phyloP scores from a whole-genome alignment of 495 filamentous ascomycete species.

The Neurospora sp. region DNA sequence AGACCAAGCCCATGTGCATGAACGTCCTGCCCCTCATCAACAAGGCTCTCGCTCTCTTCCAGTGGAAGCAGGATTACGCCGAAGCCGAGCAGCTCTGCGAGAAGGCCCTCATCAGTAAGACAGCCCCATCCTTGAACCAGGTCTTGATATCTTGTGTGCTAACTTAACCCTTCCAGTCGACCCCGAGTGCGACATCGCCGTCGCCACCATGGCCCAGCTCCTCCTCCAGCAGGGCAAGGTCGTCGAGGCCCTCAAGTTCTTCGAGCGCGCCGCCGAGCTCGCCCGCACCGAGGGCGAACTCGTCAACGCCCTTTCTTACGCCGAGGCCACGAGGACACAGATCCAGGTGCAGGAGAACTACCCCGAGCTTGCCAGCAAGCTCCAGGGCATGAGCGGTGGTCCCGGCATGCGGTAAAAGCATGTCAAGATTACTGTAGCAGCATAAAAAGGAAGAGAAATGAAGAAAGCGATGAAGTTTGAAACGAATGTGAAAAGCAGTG shows the following conservation, averaged over 20 bases:
- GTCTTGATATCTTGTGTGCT: slow-evolving; percentile 7
- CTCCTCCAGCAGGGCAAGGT: slow-evolving; percentile 97
- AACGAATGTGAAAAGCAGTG: background rate
- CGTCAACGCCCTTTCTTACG: slow-evolving; percentile 92
- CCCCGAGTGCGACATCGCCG: slow-evolving; percentile 96
- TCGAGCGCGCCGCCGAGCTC: slow-evolving; percentile 89
- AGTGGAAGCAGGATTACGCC: slow-evolving; percentile 92
- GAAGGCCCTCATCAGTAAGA: slow-evolving; percentile 93
- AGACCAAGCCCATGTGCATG: slow-evolving; percentile 84
- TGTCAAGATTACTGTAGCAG: background rate
- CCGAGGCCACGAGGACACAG: slow-evolving; percentile 93
- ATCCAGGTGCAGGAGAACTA: slow-evolving; percentile 97
- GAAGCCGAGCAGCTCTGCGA: slow-evolving; percentile 95
- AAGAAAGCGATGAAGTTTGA: background rate
- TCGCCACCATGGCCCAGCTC: slow-evolving; percentile 98
- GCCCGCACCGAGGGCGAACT: slow-evolving; percentile 94
- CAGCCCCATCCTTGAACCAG: background rate
- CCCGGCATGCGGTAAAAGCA: slow-evolving; percentile 20
- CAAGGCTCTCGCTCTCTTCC: slow-evolving; percentile 93
- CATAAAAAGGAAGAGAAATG: background rate
- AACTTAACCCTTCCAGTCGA: slow-evolving; percentile 58
- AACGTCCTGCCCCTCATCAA: slow-evolving; percentile 97
- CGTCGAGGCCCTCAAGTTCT: slow-evolving; percentile 89
- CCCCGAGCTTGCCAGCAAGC: slow-evolving; percentile 76
- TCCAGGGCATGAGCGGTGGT: slow-evolving; percentile 55